Evolutionary conservation across 371 early-diverging fungal species (phyloP), one percentile per base, ranked within the genome.

Genomic region (Mortierella sp.): DNA sequence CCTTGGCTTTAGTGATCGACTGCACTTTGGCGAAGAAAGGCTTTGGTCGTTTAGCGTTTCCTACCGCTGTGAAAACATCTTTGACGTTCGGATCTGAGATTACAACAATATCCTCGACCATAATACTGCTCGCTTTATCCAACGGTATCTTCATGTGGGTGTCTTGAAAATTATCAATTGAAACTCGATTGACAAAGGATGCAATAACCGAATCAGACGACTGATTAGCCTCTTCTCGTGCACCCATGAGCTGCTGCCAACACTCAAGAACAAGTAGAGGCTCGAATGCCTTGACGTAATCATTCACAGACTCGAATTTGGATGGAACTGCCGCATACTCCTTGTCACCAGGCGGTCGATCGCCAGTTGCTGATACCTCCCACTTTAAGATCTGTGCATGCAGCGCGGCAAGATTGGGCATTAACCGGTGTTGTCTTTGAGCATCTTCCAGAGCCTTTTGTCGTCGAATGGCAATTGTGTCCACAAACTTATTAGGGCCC

Each of bases 251-350:
- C 70, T 95, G 95, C 72, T 90, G 87, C 96, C 97, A 97, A 58
- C 92, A 89, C 81, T 98, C 98, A 10, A 96, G 77, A 20, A 96
- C 68, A 52, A 96, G 64, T 52, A 98, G 75, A 0, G 97, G 97
- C 78, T 96, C 96, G 75, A 97, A 94, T 1, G 85, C 77, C 11
- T 70, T 61, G 5, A 83, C 75, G 74, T 98, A 98, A 52, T 92
- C 89, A 11, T 86, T 73, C 32, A 87, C 87, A 24, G 86, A 80
- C 0, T 81, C 67, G 66, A 95, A 97, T 1, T 47, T 70, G 11
- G 90, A 83, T 0, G 93, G 92, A 3, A 97, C 88, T 2, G 72
- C 30, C 3, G 52, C 20, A 8, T 67, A 84, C 26, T 86, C 86
- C 39, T 70, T 76, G 39, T 55, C 64, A 2, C 83, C 74, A 0